phyloP scores from a whole-genome alignment of 345 rosid species.

The Eucalyptus pauciflora region DNA sequence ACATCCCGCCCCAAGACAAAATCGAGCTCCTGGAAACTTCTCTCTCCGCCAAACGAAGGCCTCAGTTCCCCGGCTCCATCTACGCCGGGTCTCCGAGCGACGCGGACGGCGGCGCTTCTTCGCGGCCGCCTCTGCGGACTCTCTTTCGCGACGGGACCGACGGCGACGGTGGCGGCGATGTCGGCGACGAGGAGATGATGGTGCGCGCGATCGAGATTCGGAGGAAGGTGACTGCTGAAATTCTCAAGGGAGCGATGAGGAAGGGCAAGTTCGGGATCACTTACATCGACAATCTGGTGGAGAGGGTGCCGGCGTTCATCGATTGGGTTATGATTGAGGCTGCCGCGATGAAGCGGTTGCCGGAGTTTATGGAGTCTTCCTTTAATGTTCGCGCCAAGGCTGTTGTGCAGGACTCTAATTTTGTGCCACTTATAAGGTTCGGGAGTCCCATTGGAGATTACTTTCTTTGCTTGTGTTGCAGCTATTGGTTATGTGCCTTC shows the following conservation, averaged over 20 bases:
- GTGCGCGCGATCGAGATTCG: constrained; percentile 60
- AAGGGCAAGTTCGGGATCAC: constrained; percentile 85
- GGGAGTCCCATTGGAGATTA: neutral
- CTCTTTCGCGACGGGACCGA: neutral
- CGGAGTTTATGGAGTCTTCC: constrained; percentile 34
- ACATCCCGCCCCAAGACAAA: constrained; percentile 20
- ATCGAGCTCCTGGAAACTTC: constrained; percentile 46
- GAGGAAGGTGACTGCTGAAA: constrained; percentile 64
- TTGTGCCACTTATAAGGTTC: constrained; percentile 76
- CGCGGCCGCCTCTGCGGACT: neutral
- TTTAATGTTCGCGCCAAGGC: constrained; percentile 50
- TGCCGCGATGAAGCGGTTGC: constrained; percentile 53
- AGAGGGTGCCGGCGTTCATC: constrained; percentile 40
- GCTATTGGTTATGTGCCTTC: neutral
- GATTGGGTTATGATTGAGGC: constrained; percentile 81
- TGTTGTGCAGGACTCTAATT: constrained; percentile 48
- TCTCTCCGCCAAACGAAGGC: constrained; percentile 43
- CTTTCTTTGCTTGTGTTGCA: neutral
- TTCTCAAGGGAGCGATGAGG: constrained; percentile 48
- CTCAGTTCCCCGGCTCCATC: constrained; percentile 33
- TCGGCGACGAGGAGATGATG: constrained; percentile 49
- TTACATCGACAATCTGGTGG: constrained; percentile 54
- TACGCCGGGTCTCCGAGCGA: constrained; percentile 5
- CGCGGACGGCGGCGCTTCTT: neutral
- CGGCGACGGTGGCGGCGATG: constrained; percentile 4